Evolutionary conservation across 768 basidiomycete genomes (phyloP), one percentile per base, ranked within the genome.

Genomic region (Sarcomyxa edulis): DNA sequence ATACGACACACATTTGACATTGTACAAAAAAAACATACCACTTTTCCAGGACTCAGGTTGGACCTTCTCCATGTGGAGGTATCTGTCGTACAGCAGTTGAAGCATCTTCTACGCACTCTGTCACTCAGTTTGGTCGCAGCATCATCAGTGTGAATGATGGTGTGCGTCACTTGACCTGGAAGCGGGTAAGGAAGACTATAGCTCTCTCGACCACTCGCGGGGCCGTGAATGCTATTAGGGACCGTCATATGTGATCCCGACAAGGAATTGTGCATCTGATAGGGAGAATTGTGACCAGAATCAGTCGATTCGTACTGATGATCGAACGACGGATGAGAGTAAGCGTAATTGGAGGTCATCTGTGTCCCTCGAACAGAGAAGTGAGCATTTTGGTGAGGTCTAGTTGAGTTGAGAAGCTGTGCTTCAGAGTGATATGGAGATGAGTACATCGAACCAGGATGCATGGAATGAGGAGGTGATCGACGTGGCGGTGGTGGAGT

Each of bases 41-140:
- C 86, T 74, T 89, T 89, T 19, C 86, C 86, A 1, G 84, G 85
- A 42, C 75, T 80, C 42, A 89, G 71, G 51, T 84, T 86, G 11
- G 76, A 79, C 43, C 86, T 62, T 24, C 86, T 62, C 86, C 86
- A 89, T 18, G 85, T 88, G 35, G 80, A 81, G 22, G 87, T 88
- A 46, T 89, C 86, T 10, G 86, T 87, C 18, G 85, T 88, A 55
- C 81, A 81, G 58, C 86, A 89, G 55, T 89, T 89, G 72, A 83
- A 88, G 59, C 86, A 89, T 32, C 84, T 65, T 25, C 86, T 61
- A 19, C 86, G 71, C 34, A 89, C 81, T 27, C 84, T 71, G 53
- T 87, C 83, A 52, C 76, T 81, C 40, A 88, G 67, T 60, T 89
- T 89, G 1, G 84, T 87, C 1, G 84, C 74, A 0, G 86, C 86